Evolutionary conservation across 169 alveolate genomes (phyloP).

Genomic region (Cryptosporidium sp.): DNA sequence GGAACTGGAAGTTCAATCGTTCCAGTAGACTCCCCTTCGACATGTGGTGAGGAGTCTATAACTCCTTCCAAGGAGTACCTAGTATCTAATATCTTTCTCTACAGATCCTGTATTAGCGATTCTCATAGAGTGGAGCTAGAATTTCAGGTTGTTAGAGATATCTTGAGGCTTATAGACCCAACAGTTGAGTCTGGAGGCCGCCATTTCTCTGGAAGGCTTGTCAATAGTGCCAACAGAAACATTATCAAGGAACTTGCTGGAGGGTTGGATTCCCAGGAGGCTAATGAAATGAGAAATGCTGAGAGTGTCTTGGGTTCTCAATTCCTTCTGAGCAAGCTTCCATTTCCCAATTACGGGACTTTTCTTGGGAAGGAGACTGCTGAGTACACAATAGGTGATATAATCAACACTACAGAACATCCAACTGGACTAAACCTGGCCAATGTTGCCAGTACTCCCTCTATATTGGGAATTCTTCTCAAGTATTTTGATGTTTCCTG

Average conservation of each 20-base stretch:
- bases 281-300: conserved; percentile 36
- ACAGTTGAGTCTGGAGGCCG: not conserved
- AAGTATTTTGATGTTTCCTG: conserved; percentile 49
- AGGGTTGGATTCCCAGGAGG: conserved; percentile 5
- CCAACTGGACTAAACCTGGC: conserved; percentile 71
- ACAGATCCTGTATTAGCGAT: conserved; percentile 60
- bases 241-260: not conserved
- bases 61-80: conserved; percentile 32
- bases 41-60: not conserved
- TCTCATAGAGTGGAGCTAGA: conserved; percentile 58
- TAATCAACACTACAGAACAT: conserved; percentile 40
- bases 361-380: conserved; percentile 36
- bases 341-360: conserved; percentile 11
- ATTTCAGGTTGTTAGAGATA: conserved; percentile 17
- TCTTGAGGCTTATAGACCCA: conserved; percentile 58
- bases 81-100: conserved; percentile 30
- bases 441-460: conserved; percentile 72
- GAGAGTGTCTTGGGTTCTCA: conserved; percentile 17
- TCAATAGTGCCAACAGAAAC: not conserved
- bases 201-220: not conserved
- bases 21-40: not conserved
- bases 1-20: not conserved
- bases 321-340: conserved; percentile 20
- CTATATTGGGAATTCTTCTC: conserved; percentile 41
- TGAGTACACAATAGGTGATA: conserved; percentile 35